These are phyloP conservation scores for Apium graveolens DNA, from an alignment of 129 eudicot genomes.

Conservation along the genomic window DNA sequence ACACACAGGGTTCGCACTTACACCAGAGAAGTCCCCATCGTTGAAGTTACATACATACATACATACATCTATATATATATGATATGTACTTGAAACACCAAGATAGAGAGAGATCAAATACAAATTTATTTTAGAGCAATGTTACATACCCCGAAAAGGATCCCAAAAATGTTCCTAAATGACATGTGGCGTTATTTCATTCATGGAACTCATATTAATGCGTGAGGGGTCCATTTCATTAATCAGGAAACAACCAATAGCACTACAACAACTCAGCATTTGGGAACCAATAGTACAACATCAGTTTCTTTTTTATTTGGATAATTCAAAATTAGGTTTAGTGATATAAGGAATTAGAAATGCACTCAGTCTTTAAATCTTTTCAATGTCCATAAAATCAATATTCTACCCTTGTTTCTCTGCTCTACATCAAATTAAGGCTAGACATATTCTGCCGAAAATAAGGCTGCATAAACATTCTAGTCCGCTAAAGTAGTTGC, in stretches of 20 bases:
- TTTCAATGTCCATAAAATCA: too few species aligned
- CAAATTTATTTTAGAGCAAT: background rate
- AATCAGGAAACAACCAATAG: too few species aligned
- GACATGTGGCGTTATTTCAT: too few species aligned
- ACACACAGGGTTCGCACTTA: background rate
- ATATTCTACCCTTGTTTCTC: background rate
- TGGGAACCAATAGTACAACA: background rate
- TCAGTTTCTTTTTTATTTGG: background rate
- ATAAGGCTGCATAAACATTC: background rate
- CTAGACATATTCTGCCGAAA: background rate
- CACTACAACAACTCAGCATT: too few species aligned
- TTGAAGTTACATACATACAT: background rate
- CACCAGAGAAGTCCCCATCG: background rate
- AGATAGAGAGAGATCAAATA: background rate
- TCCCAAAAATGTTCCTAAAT: too few species aligned
- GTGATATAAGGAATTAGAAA: too few species aligned
- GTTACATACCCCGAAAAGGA: too few species aligned
- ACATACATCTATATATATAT: background rate
- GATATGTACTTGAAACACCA: background rate
- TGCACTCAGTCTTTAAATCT: too few species aligned
- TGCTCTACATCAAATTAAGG: too few species aligned
- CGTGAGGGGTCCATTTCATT: too few species aligned
- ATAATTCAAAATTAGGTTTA: background rate
- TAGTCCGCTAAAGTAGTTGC: too few species aligned
- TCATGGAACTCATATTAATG: too few species aligned